Conservation (phyloP, 2,329 filamentous ascomycete species). For the Periglandula ipomoeae region DNA sequence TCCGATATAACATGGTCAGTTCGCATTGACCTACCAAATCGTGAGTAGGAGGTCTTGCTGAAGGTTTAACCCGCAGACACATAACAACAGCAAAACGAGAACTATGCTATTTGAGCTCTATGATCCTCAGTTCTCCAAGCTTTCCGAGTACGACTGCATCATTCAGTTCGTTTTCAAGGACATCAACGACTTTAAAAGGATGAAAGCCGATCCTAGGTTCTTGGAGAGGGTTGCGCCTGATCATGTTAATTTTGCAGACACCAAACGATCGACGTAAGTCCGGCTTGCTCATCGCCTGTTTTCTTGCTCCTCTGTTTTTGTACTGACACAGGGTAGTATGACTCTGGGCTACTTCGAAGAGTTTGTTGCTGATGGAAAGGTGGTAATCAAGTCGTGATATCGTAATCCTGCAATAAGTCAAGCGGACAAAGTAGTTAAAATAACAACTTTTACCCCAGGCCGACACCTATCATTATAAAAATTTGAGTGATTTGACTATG, state of each 20-base stretch:
- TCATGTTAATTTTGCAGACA: conserved; percentile 10
- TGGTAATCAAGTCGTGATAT: conserved; percentile 1
- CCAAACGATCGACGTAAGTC: conserved; percentile 8
- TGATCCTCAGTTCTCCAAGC: conserved; percentile 8
- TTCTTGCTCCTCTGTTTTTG: no score
- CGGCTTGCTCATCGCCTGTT: neutral
- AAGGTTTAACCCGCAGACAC: no score
- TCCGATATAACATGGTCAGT: conserved; percentile 7
- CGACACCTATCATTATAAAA: no score
- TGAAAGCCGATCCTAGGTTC: conserved; percentile 8
- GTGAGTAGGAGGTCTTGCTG: no score
- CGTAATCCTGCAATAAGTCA: neutral
- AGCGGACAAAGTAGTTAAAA: neutral
- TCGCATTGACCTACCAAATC: neutral
- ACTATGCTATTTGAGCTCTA: conserved; percentile 7
- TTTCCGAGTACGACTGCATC: conserved; percentile 8
- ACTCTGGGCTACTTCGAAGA: conserved; percentile 8
- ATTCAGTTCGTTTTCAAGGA: conserved; percentile 7
- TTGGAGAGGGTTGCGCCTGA: conserved; percentile 7
- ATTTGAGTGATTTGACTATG: no score
- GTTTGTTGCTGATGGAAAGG: conserved; percentile 6
- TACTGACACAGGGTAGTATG: no score
- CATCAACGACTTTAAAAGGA: conserved; percentile 6
- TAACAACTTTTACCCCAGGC: no score
- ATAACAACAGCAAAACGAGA: conserved; percentile 6